Conservation (phyloP, 495 filamentous ascomycete genomes). For the Corynascus novoguineensis region DNA sequence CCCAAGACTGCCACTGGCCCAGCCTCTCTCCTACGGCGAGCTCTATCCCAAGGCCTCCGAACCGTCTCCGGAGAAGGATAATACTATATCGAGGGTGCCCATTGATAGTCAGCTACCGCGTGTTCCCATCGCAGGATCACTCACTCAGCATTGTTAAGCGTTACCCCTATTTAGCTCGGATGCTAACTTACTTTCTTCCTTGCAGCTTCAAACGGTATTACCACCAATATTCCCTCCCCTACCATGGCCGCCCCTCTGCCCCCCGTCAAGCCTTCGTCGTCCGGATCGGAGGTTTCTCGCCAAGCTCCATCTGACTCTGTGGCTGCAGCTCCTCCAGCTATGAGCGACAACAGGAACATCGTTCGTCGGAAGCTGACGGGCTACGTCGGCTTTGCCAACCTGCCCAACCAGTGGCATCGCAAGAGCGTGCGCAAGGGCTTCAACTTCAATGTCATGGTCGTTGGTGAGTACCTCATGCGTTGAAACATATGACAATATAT, state of each 20-base stretch:
- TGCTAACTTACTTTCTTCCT: slow-evolving; percentile 25
- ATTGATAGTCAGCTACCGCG: slow-evolving; percentile 35
- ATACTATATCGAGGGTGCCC: slow-evolving; percentile 4
- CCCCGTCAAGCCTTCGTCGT: slow-evolving; percentile 51
- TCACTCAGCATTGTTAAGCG: slow-evolving; percentile 12
- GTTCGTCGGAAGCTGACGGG: slow-evolving; percentile 97
- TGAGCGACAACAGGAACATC: slow-evolving; percentile 90
- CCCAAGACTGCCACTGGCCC: slow-evolving; percentile 41
- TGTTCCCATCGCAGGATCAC: slow-evolving; percentile 21
- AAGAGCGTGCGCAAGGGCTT: slow-evolving; percentile 99
- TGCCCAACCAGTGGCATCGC: slow-evolving; percentile 99
- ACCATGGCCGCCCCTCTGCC: slow-evolving; percentile 32
- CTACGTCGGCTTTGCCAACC: slow-evolving; percentile 96
- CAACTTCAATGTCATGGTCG: slow-evolving; percentile 99
- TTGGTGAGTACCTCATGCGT: slow-evolving; percentile 61
- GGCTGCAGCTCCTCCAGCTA: slow-evolving; percentile 60
- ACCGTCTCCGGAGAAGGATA: slow-evolving; percentile 8
- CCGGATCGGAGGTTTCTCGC: slow-evolving; percentile 36
- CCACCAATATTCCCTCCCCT: slow-evolving; percentile 25
- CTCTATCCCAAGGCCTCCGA: slow-evolving; percentile 35
- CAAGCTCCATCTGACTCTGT: slow-evolving; percentile 82
- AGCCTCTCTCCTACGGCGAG: slow-evolving; percentile 44
- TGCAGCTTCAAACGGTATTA: slow-evolving; percentile 48
- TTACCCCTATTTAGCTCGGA: background rate
- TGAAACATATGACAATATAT: background rate